Evolutionary conservation across 176 grass and related monocot genomes (phyloP).

Genomic region (Musa troglodytarum): DNA sequence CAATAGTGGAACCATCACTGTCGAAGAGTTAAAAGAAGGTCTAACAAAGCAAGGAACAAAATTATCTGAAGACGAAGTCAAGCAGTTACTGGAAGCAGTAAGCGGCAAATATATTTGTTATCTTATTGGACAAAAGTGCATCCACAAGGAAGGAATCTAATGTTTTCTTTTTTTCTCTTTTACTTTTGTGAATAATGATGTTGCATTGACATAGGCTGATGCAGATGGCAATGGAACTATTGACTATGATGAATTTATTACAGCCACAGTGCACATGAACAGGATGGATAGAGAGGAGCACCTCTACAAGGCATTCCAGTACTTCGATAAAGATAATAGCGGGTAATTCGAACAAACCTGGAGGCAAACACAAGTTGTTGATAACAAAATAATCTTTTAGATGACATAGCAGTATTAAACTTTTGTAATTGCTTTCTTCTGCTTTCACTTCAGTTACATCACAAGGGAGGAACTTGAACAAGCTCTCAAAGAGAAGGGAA

Average conservation of each 20-base stretch:
- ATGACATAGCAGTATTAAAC: not conserved
- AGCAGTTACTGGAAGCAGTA: not conserved
- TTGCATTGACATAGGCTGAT: not conserved
- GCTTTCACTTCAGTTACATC: not conserved
- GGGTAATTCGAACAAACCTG: not conserved
- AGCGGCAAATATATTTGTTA: not conserved
- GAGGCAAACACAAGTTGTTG: not conserved
- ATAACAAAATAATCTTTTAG: not conserved
- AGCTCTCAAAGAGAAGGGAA: not conserved
- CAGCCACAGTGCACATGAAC: constrained; percentile 2
- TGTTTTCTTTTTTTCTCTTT: not conserved
- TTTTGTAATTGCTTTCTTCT: not conserved
- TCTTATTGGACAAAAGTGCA: too few relatives aligned
- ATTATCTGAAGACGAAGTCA: not conserved
- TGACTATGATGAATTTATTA: not conserved
- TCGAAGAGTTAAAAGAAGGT: not conserved
- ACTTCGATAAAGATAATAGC: not conserved
- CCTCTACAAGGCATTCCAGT: not conserved
- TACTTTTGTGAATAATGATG: not conserved
- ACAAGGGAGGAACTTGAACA: constrained; percentile 1
- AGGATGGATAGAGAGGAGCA: constrained; percentile 2
- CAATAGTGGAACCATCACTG: not conserved
- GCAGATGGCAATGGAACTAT: constrained; percentile 1
- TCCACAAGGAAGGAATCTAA: not conserved
- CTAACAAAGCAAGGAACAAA: not conserved